Evolutionary conservation across 2,329 filamentous ascomycete species (phyloP), one percentile per base, ranked within the genome.

Genomic region (Ramularia collo-cygni): DNA sequence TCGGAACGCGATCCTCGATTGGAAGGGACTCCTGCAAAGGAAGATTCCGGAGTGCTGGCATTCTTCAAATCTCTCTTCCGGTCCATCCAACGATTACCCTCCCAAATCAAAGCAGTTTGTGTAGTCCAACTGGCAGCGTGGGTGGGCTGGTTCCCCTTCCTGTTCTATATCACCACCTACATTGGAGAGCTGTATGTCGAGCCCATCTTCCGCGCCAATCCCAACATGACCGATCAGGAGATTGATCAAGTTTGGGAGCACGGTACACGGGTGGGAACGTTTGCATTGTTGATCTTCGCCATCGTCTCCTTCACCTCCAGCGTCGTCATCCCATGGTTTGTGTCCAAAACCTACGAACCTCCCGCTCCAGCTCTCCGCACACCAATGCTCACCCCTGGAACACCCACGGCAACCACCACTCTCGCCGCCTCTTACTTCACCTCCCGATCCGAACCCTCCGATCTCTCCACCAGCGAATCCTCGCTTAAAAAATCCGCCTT

Each of bases 61-160:
- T 95, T 96, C 66, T 95, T 95, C 68, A 74, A 70, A 50, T 77
- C 79, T 53, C 79, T 95, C 2, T 81, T 83, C 60, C 76, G 72
- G 35, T 88, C 88, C 0, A 83, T 95, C 48, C 78, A 75, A 54
- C 76, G 80, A 28, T 71, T 96, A 5, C 89, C 90, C 1, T 81
- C 81, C 1, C 88, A 94, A 63, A 93, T 96, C 49, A 80, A 83
- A 56, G 84, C 83, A 19, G 95, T 96, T 51, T 95, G 90, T 66
- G 87, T 86, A 75, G 83, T 88, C 4, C 85, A 94, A 53, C 94
- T 95, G 60, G 95, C 89, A 86, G 83, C 85, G 13, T 96, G 90
- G 89, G 92, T 96, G 51, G 89, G 87, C 46, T 95, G 90, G 89
- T 96, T 95, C 57, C 90, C 90, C 0, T 95, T 95, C 64, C 76